Conservation (phyloP, 495 filamentous ascomycete genomes). For the Neurospora intermedia region DNA sequence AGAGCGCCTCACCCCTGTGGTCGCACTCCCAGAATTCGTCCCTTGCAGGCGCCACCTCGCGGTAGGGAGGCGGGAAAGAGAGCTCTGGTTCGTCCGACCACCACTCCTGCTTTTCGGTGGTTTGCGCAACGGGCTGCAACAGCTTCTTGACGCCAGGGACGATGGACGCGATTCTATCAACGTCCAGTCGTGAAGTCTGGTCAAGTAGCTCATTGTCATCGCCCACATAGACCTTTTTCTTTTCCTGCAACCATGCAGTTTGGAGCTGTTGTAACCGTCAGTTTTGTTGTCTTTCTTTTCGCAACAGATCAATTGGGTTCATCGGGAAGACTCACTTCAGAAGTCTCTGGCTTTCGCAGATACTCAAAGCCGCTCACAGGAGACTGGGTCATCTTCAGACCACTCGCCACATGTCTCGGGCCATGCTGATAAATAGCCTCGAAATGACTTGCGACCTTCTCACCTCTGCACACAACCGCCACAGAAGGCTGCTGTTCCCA, state of each 20-base stretch:
- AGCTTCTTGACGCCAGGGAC: constrained; percentile 6
- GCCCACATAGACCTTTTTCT: constrained; percentile 4
- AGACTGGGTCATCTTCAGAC: background rate
- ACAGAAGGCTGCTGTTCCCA: constrained; percentile 12
- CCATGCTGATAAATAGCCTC: constrained; percentile 16
- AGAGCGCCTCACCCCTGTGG: constrained; percentile 4
- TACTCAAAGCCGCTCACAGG: constrained; percentile 16
- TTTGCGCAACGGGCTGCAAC: background rate
- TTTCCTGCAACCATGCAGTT: constrained; percentile 11
- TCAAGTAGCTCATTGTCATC: background rate
- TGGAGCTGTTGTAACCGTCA: constrained; percentile 11
- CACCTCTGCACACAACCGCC: constrained; percentile 13
- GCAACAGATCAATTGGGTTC: background rate
- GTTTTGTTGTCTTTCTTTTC: background rate
- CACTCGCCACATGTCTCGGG: background rate
- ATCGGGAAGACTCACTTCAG: constrained; percentile 5
- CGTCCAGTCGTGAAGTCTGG: constrained; percentile 6
- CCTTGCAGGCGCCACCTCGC: constrained; percentile 4
- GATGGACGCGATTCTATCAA: constrained; percentile 3
- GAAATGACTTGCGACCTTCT: constrained; percentile 18
- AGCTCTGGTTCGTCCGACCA: background rate
- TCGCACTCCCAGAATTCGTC: constrained; percentile 14
- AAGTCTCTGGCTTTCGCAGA: constrained; percentile 12
- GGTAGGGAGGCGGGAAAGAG: constrained; percentile 1
- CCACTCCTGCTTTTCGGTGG: background rate